Evolutionary conservation across 129 eudicot species (phyloP).

Genomic region (Arctium lappa): DNA sequence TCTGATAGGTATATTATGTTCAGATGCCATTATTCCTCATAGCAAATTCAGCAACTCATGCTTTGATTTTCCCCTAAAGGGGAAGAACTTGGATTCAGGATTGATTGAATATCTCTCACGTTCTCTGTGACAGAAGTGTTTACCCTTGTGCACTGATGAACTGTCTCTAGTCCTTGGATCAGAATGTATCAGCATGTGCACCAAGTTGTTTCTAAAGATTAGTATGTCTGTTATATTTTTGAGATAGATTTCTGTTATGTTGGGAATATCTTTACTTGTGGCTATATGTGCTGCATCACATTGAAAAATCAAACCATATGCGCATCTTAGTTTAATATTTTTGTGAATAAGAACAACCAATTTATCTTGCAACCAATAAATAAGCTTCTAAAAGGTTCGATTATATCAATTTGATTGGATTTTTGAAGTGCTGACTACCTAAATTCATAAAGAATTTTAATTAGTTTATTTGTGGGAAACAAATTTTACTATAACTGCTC

Average conservation of each 20-base stretch:
- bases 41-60: not conserved
- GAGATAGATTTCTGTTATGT: not conserved
- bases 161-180: too few species aligned
- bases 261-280: not conserved
- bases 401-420: too few species aligned
- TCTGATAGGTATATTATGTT: constrained; percentile 71
- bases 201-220: not conserved
- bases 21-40: constrained; percentile 2
- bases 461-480: too few species aligned
- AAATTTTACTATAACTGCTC: too few species aligned
- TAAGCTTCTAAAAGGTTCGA: not conserved
- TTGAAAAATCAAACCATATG: not conserved
- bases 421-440: too few species aligned
- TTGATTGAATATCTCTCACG: not conserved
- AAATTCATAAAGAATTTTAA: too few species aligned
- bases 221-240: too few species aligned
- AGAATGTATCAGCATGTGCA: too few species aligned
- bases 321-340: not conserved
- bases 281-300: not conserved
- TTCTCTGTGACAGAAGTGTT: not conserved
- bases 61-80: not conserved
- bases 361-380: not conserved
- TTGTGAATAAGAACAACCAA: not conserved
- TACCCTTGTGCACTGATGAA: not conserved
- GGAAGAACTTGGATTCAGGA: not conserved